Conservation (phyloP, 306 rosid genomes). For the Corylus heterophylla region DNA sequence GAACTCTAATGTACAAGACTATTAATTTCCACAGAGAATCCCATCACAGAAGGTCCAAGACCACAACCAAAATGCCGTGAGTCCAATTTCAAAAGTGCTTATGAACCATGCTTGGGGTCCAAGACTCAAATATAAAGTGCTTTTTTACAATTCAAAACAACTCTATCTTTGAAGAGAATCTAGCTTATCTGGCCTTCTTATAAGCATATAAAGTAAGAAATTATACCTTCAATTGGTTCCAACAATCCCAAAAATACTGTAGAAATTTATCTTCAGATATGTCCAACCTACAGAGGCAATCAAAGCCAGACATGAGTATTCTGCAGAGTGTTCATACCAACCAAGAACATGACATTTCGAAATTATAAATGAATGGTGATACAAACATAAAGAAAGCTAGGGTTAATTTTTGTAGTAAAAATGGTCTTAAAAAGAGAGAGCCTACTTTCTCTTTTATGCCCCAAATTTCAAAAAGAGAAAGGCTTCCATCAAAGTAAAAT, state of each 20-base stretch:
- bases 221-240: slow-evolving; percentile 61
- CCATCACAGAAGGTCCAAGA: neutral
- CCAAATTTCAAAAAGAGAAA: neutral
- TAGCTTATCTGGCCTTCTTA: neutral
- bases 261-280: slow-evolving; percentile 65
- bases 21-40: neutral
- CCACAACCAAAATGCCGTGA: neutral
- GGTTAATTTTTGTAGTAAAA: neutral
- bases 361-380: neutral
- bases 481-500: neutral
- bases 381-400: slow-evolving; percentile 17
- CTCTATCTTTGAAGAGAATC: neutral
- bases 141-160: slow-evolving; percentile 9
- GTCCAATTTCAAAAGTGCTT: slow-evolving; percentile 6
- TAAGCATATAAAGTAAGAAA: slow-evolving; percentile 12
- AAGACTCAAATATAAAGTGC: slow-evolving; percentile 10
- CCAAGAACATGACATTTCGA: slow-evolving; percentile 10
- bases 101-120: slow-evolving; percentile 8
- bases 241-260: slow-evolving; percentile 67
- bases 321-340: slow-evolving; percentile 2
- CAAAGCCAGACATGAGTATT: slow-evolving; percentile 15
- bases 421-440: neutral
- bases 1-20: neutral
- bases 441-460: neutral
- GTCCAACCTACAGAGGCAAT: slow-evolving; percentile 51